Conservation (phyloP, 75 land plant species). For the Pinus albicaulis region DNA sequence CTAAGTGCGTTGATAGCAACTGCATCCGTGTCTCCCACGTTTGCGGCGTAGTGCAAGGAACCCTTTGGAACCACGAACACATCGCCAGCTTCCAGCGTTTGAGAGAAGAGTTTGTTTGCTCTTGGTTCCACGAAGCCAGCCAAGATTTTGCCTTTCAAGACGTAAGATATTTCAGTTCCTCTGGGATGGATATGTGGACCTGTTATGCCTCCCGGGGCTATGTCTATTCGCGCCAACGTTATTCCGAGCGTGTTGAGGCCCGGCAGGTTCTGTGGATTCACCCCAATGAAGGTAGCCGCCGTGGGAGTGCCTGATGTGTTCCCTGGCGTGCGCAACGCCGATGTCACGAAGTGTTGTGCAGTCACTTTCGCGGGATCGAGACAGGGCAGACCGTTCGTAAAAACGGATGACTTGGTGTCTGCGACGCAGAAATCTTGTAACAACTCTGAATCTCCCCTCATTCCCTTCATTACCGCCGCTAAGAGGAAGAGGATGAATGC, state of each 20-base stretch:
- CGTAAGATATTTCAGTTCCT: conserved; percentile 41
- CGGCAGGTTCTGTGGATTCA: neutral
- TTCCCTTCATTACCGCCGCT: no score
- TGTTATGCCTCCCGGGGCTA: conserved; percentile 29
- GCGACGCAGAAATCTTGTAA: conserved; percentile 20
- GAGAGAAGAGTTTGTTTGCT: conserved; percentile 20
- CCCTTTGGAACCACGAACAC: conserved; percentile 31
- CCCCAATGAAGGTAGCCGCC: no score
- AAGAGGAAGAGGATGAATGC: no score
- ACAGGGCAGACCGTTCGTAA: no score
- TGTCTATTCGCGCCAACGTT: conserved; percentile 35
- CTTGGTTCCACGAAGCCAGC: conserved; percentile 27
- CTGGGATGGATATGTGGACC: conserved; percentile 48
- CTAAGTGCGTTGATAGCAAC: conserved; percentile 27
- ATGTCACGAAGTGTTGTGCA: no score
- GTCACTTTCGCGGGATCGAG: no score
- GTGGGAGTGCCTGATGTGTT: no score
- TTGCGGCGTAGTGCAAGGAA: no score
- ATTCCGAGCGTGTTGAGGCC: conserved; percentile 57
- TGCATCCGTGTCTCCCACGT: conserved; percentile 12
- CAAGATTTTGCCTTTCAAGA: conserved; percentile 24
- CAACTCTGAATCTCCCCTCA: conserved; percentile 7
- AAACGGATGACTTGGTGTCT: neutral
- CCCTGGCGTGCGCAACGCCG: no score
- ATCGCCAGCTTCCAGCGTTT: conserved; percentile 29